These are phyloP conservation scores for Aristolochia contorta DNA, from an alignment of 164 flowering plant species.

Conservation along the genomic window DNA sequence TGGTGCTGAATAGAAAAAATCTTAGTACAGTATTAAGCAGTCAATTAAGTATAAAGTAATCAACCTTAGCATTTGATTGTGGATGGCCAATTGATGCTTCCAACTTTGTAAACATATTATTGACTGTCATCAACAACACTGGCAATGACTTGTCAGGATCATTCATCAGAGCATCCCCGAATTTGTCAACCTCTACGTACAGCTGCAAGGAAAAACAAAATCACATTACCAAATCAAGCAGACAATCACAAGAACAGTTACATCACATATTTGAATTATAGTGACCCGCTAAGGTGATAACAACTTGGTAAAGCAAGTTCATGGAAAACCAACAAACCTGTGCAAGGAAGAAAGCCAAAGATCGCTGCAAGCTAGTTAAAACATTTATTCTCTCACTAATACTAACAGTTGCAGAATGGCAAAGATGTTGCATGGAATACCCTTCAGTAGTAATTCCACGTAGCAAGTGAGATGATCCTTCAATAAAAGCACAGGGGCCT, in stretches of 20 bases:
- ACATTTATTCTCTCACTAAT: constrained; percentile 60
- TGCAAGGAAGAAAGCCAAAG: constrained; percentile 68
- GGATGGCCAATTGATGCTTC: constrained; percentile 52
- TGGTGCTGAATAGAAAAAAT: background rate
- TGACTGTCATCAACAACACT: constrained; percentile 38
- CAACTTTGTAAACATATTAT: constrained; percentile 53
- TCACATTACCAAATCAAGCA: background rate
- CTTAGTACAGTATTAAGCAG: background rate
- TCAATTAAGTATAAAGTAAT: background rate
- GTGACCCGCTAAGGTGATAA: background rate
- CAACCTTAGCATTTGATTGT: constrained; percentile 39
- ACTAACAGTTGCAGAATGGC: constrained; percentile 42
- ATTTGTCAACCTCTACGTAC: constrained; percentile 60
- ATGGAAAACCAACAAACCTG: constrained; percentile 39
- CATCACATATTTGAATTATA: background rate
- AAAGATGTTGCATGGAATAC: constrained; percentile 39
- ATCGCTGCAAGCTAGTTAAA: constrained; percentile 43
- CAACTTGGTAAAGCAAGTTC: background rate
- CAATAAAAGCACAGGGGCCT: constrained; percentile 75
- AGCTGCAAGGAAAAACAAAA: constrained; percentile 31
- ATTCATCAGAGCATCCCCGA: constrained; percentile 45
- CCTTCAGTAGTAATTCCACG: constrained; percentile 38
- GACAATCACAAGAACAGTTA: background rate
- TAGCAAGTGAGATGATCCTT: constrained; percentile 40
- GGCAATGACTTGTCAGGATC: constrained; percentile 61